Evolutionary conservation across 2,329 filamentous ascomycete genomes (phyloP).

Genomic region (Colletotrichum destructivum): DNA sequence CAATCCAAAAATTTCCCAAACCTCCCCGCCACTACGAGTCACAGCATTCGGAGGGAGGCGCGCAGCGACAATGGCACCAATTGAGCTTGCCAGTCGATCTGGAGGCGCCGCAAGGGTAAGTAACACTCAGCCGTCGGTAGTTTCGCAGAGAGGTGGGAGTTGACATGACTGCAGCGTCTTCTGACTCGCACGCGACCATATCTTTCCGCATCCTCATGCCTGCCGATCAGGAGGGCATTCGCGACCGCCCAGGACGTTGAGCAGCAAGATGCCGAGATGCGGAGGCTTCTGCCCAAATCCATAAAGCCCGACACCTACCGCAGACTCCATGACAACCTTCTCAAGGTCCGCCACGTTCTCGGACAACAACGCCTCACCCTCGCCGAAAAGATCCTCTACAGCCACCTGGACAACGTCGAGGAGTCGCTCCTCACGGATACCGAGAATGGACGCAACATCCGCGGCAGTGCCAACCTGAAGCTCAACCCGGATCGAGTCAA

Average conservation of each 20-base stretch:
- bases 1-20: constrained; percentile 37
- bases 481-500: constrained; percentile 97
- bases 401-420: constrained; percentile 90
- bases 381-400: constrained; percentile 98
- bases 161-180: constrained; percentile 53
- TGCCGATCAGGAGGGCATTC: constrained; percentile 41
- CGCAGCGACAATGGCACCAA: constrained; percentile 62
- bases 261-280: constrained; percentile 52
- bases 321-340: constrained; percentile 83
- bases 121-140: background rate
- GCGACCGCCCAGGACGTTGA: constrained; percentile 43
- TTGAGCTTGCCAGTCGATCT: constrained; percentile 65
- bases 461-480: constrained; percentile 92
- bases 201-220: constrained; percentile 35
- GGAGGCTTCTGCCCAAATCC: constrained; percentile 49
- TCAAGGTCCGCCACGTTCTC: constrained; percentile 81
- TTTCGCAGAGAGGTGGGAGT: constrained; percentile 21
- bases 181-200: constrained; percentile 45
- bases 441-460: constrained; percentile 85
- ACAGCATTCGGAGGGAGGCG: constrained; percentile 37
- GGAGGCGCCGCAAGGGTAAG: constrained; percentile 64
- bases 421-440: constrained; percentile 89
- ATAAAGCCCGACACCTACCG: constrained; percentile 80
- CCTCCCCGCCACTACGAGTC: constrained; percentile 36
- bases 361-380: constrained; percentile 81